Conservation (phyloP, 331 rosid species). For the Saraca asoca region DNA sequence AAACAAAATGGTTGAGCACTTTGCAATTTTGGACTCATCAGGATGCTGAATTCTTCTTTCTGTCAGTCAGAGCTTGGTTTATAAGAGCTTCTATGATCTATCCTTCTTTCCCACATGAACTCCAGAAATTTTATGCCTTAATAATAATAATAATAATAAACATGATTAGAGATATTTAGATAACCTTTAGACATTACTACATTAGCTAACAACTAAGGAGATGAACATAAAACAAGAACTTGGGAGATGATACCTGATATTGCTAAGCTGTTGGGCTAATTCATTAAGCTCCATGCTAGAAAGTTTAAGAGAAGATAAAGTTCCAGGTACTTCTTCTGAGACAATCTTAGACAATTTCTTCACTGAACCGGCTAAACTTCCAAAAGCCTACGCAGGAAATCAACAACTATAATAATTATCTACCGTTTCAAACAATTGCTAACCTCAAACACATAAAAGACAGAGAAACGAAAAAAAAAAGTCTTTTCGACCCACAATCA, state of each 20-base stretch:
- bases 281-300: conserved; percentile 55
- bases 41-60: conserved; percentile 24
- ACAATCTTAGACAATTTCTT: conserved; percentile 49
- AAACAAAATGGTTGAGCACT: conserved; percentile 1
- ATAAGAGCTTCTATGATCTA: conserved; percentile 4
- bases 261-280: conserved; percentile 48
- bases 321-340: conserved; percentile 55
- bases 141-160: conserved; percentile 10
- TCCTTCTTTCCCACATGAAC: conserved; percentile 24
- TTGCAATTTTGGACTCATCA: conserved; percentile 5
- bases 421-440: neutral
- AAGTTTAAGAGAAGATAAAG: conserved; percentile 56
- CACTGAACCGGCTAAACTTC: conserved; percentile 47
- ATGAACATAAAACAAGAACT: conserved; percentile 9
- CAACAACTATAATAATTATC: conserved; percentile 17
- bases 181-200: neutral
- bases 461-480: neutral
- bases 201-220: neutral
- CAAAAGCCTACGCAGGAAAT: conserved; percentile 47
- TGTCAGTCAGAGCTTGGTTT: conserved; percentile 29
- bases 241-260: conserved; percentile 41
- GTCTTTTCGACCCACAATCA: conserved; percentile 37
- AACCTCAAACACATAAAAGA: neutral
- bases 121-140: conserved; percentile 44
- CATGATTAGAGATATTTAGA: neutral